Conservation (phyloP, 2,329 filamentous ascomycete genomes). For the Colletotrichum siamense region DNA sequence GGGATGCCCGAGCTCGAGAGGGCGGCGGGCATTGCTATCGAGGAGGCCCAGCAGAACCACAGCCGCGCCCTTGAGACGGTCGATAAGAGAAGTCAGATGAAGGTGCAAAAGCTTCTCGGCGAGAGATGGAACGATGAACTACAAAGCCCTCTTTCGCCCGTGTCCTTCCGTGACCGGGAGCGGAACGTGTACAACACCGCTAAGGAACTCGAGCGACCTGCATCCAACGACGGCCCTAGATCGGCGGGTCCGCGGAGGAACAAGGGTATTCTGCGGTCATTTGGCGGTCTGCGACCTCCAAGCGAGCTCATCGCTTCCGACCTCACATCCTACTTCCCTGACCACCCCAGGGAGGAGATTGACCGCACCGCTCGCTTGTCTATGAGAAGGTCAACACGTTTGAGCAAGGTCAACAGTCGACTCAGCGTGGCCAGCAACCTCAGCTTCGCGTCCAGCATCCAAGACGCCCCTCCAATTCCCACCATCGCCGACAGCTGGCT, state of each 20-base stretch:
- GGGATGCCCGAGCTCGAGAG: constrained; percentile 85
- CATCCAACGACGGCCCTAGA: constrained; percentile 46
- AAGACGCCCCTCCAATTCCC: constrained; percentile 92
- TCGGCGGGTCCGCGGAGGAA: constrained; percentile 37
- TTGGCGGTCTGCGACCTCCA: constrained; percentile 90
- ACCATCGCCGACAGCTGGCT: constrained; percentile 96
- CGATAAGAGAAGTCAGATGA: constrained; percentile 82
- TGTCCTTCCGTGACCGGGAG: constrained; percentile 74
- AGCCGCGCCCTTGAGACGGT: constrained; percentile 65
- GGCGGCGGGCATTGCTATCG: constrained; percentile 86
- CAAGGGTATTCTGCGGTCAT: constrained; percentile 72
- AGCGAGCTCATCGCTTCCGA: constrained; percentile 98
- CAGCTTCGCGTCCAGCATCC: constrained; percentile 90
- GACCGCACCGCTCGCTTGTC: constrained; percentile 94
- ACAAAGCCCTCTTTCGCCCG: constrained; percentile 85
- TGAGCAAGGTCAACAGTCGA: constrained; percentile 92
- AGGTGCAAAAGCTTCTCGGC: constrained; percentile 88
- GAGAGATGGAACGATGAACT: constrained; percentile 83
- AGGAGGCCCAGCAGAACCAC: constrained; percentile 81
- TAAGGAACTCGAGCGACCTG: constrained; percentile 62
- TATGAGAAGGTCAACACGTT: constrained; percentile 84
- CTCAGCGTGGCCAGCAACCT: constrained; percentile 93
- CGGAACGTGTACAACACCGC: constrained; percentile 67
- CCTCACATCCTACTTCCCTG: constrained; percentile 95
- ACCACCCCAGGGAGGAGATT: constrained; percentile 92